These are phyloP conservation scores for Hypomontagnella submonticulosa DNA, from an alignment of 495 filamentous ascomycete species.

Conservation along the genomic window DNA sequence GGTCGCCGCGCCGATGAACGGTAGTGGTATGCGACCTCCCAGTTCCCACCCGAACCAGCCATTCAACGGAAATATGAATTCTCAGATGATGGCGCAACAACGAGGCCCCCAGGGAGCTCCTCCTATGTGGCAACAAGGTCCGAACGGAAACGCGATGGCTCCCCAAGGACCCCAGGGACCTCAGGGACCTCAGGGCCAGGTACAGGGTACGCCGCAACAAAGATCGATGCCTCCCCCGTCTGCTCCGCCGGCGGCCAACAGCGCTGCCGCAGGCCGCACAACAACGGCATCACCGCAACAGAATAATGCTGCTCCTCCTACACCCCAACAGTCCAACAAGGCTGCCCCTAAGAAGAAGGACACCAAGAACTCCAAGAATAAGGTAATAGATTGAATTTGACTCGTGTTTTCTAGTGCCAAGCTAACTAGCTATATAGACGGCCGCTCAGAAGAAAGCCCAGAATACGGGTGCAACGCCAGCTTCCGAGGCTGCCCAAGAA, in stretches of 20 bases:
- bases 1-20: conserved; percentile 67
- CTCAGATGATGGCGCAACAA: conserved; percentile 56
- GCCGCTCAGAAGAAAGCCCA: conserved; percentile 77
- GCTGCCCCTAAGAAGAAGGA: conserved; percentile 88
- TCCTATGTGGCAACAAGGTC: conserved; percentile 67
- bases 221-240: conserved; percentile 91
- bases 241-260: conserved; percentile 71
- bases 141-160: conserved; percentile 72
- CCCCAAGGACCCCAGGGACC: conserved; percentile 59
- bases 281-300: conserved; percentile 84
- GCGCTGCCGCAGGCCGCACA: conserved; percentile 62
- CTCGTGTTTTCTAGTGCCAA: conserved; percentile 23
- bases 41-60: conserved; percentile 78
- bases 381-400: conserved; percentile 69
- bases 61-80: conserved; percentile 75
- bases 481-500: conserved; percentile 75
- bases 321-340: conserved; percentile 82
- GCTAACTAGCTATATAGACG: conserved; percentile 56
- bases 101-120: conserved; percentile 51
- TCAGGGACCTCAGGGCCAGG: conserved; percentile 68
- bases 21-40: conserved; percentile 83
- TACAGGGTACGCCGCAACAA: conserved; percentile 79
- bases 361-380: conserved; percentile 71
- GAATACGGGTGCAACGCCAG: conserved; percentile 76
- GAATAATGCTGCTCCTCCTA: conserved; percentile 80